A percentile compares a stretch with the other conserved stretches of the same genome.
These are phyloP conservation scores for Rhipidocladum racemiflorum DNA, from an alignment of 176 grass and related monocot species.

Conservation along the genomic window DNA sequence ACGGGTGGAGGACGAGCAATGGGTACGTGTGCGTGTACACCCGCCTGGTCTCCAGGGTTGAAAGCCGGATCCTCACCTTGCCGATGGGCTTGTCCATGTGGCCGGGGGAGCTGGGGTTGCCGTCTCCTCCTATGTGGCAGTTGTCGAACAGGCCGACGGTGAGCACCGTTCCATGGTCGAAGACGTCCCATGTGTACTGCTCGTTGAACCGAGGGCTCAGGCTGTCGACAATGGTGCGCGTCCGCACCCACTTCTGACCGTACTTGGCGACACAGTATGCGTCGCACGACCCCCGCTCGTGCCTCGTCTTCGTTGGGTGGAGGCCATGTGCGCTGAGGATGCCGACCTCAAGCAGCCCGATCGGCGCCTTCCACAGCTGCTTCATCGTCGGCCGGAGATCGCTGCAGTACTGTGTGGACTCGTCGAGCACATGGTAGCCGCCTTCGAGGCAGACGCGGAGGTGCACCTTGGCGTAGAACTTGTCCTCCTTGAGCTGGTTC, in stretches of 20 bases:
- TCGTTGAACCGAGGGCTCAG: constrained; percentile 82
- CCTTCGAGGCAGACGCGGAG: constrained; percentile 69
- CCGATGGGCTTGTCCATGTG: constrained; percentile 67
- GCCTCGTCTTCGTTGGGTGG: constrained; percentile 60
- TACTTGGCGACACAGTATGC: constrained; percentile 97
- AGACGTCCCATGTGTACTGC: constrained; percentile 91
- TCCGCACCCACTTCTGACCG: constrained; percentile 90
- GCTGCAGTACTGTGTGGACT: constrained; percentile 81
- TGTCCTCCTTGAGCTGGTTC: constrained; percentile 78
- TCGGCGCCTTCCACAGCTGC: constrained; percentile 81
- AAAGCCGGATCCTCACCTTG: constrained; percentile 82
- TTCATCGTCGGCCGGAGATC: constrained; percentile 90
- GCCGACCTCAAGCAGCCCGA: constrained; percentile 89
- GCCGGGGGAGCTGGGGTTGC: constrained; percentile 1
- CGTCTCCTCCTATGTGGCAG: constrained; percentile 49
- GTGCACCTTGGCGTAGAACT: constrained; percentile 71
- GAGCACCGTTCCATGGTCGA: constrained; percentile 82
- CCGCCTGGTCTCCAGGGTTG: constrained; percentile 66
- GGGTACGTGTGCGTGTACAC: constrained; percentile 88
- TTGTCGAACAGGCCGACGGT: constrained; percentile 91
- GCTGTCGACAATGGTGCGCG: constrained; percentile 66
- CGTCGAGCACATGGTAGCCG: constrained; percentile 93
- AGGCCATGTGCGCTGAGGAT: constrained; percentile 71
- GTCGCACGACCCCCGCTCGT: constrained; percentile 63
- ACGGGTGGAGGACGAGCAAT: constrained; percentile 71